Evolutionary conservation across 345 rosid genomes (phyloP), one percentile per base, ranked within the genome.

Genomic region (Dovyalis caffra): DNA sequence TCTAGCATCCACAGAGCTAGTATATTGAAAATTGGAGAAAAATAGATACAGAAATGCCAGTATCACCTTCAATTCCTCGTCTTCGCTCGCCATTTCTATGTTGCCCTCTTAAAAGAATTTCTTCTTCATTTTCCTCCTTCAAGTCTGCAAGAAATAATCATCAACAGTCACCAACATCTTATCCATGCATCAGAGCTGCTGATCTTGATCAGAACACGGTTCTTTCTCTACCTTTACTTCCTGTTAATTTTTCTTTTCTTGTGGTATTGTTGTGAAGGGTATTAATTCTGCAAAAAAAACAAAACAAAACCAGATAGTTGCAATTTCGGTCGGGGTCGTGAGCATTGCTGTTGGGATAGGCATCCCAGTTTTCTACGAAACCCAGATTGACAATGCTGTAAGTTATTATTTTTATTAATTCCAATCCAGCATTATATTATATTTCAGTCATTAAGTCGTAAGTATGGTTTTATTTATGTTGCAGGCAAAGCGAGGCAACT

Each of bases 191-290:
- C 78, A 89, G 88, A 85, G 90, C 95, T 6, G 58, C 53, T 40
- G 97, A 95, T 43, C 81, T 95, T 51, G 99, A 95, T 74, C 89
- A 88, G 60, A 92, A 88, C 92, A 92, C 97, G 84, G 98, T 94
- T 43, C 58, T 65, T 61, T n/a, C 69, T 66, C 60, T 29, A 20
- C 16, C n/a, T 3, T 67, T 3, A 1, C 0, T 25, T 66, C 63
- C 29, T 20, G 1, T 3, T 5, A 8, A 18, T 10, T 18, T 35
- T 10, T 32, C 12, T 34, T 38, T 32, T 23, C 2, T 20, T 58
- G n/a, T 11, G 1, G 62, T 31, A 23, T 7, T 31, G 6, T 32
- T n/a, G 5, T 4, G 12, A 15, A 23, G 40, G 26, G 8, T 33
- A 31, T 35, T 28, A 58, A 31, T 33, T 57, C 6, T 15, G n/a